Conservation (phyloP, 2,329 filamentous ascomycete species). For the Hymenoscyphus repandus region DNA sequence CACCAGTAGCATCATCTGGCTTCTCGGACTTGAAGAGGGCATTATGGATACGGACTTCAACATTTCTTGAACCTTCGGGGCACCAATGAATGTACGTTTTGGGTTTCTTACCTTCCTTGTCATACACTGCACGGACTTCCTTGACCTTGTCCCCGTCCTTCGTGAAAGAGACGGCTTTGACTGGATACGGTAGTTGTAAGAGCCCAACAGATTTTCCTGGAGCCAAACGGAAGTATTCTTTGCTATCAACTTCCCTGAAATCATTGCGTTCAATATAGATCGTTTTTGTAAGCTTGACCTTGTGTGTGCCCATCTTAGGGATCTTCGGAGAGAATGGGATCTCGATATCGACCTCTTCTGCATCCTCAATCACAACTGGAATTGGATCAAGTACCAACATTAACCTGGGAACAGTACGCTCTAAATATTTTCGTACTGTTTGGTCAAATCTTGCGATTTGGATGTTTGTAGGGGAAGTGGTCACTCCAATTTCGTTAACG, state of each 20-base stretch:
- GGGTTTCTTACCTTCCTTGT: constrained; percentile 65
- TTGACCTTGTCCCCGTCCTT: constrained; percentile 58
- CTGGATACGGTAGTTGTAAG: constrained; percentile 63
- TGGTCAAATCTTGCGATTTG: constrained; percentile 80
- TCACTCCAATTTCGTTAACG: constrained; percentile 86
- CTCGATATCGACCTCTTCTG: constrained; percentile 63
- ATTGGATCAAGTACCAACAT: constrained; percentile 88
- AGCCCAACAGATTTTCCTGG: constrained; percentile 71
- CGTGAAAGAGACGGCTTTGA: constrained; percentile 65
- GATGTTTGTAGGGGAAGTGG: constrained; percentile 74
- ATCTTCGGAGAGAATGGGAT: constrained; percentile 82
- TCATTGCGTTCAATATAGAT: constrained; percentile 82
- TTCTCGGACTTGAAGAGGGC: constrained; percentile 82
- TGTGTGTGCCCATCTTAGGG: constrained; percentile 57
- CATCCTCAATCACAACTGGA: constrained; percentile 74
- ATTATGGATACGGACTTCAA: constrained; percentile 75
- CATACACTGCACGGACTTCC: constrained; percentile 61
- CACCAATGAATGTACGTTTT: constrained; percentile 94
- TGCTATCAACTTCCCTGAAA: constrained; percentile 67
- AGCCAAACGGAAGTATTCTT: constrained; percentile 73
- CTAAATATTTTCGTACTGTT: constrained; percentile 78
- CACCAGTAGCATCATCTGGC: constrained; percentile 69
- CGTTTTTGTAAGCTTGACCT: constrained; percentile 62
- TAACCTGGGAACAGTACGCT: constrained; percentile 79
- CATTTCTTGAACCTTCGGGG: constrained; percentile 59